phyloP scores from a whole-genome alignment of 1,139 yeast genomes.

The Geotrichum cucujoidarum region DNA sequence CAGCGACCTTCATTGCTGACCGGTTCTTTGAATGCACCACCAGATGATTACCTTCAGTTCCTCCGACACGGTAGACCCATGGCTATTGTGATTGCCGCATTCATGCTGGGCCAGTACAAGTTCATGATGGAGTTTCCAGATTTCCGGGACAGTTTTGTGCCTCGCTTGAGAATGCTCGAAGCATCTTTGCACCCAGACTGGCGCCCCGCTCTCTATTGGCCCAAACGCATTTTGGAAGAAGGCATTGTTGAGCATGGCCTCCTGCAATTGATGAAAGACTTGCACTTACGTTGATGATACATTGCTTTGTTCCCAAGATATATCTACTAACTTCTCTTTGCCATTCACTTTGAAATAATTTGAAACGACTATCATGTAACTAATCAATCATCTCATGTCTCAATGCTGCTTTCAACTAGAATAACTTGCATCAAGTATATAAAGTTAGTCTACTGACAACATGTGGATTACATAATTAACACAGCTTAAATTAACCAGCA shows the following conservation, averaged over 20 bases:
- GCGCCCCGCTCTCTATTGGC: constrained; percentile 16
- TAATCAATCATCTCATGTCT: neutral
- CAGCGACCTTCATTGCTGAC: constrained; percentile 7
- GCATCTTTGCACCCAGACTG: constrained; percentile 4
- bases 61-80: constrained; percentile 9
- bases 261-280: neutral
- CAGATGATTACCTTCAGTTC: constrained; percentile 12
- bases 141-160: constrained; percentile 3
- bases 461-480: no score
- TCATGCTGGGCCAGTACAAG: constrained; percentile 9
- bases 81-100: constrained; percentile 11
- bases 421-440: no score
- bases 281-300: neutral
- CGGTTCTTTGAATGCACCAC: constrained; percentile 6
- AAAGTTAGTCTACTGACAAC: no score
- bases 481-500: no score
- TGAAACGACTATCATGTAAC: no score
- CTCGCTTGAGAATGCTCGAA: constrained; percentile 3
- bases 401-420: neutral
- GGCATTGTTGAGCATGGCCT: constrained; percentile 7
- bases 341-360: no score
- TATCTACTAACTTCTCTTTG: neutral
- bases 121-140: constrained; percentile 11
- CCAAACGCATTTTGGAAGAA: constrained; percentile 5
- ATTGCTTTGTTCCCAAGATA: no score